Evolutionary conservation across 148 eudicot species (phyloP), one percentile per base, ranked within the genome.

Genomic region (Bassia scoparia): DNA sequence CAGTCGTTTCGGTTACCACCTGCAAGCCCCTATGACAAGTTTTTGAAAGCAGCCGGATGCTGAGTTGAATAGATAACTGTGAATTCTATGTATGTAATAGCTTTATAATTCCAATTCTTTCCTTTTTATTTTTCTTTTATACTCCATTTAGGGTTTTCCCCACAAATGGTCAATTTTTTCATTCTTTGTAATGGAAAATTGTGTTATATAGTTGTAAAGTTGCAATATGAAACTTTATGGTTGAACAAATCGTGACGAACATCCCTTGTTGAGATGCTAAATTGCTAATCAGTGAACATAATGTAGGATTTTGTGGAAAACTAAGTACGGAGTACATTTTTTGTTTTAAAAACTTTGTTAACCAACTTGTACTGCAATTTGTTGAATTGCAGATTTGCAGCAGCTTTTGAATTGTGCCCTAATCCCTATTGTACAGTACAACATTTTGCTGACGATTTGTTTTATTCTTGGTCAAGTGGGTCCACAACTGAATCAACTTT

Each of bases 21-120:
- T 52, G 86, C 97, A 21, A 92, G 97, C 73, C 97, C 97, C 31
- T 92, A 89, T 17, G 97, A 92, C 82, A 89, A 88, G 67, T 92
- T 92, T 81, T 74, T 92, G 83, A 88, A 84, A 75, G 97, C 97
- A 11, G 92, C 97, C 3, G 93, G 92, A 62, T 88, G 96, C 86
- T 92, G 79, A 80, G 31, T 46, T 58, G 43, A 86, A 75, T 77
- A 78, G 66, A 69, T 55, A 50, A 35, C 44, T 76, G 73, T 80
- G 50, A 72, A 68, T 75, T 44, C 44, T 27, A 56, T 75, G 76
- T 80, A 80, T 74, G 67, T 78, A 74, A 68, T 61, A 41, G 73
- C 44, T 74, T 55, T 27, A 74, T 52, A 75, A 14, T 55, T 44
- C 29, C 37, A 17, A 37, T 52, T 15, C 0, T 49, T 15, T 49